phyloP scores from a whole-genome alignment of 768 basidiomycete species.

The Hygrocybe punicea region DNA sequence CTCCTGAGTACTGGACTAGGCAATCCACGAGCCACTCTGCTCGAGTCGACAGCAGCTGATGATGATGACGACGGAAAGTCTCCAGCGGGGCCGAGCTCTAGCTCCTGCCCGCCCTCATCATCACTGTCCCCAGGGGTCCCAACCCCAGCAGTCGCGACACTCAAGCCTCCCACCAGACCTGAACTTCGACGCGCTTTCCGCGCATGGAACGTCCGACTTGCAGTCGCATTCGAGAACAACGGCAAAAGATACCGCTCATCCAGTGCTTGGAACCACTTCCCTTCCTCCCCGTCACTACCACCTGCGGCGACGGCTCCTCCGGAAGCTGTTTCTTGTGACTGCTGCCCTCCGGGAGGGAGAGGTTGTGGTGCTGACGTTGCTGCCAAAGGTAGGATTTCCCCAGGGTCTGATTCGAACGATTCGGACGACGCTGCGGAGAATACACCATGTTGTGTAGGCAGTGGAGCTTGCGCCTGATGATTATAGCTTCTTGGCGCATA shows the following conservation, averaged over 20 bases:
- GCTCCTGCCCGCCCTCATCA: constrained; percentile 38
- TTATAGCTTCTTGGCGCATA: constrained; percentile 57
- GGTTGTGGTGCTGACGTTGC: constrained; percentile 36
- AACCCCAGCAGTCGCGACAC: constrained; percentile 23
- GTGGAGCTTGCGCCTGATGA: constrained; percentile 45
- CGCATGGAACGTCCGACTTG: constrained; percentile 82
- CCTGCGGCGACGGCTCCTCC: background rate
- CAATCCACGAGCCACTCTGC: constrained; percentile 59
- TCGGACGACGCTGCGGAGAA: constrained; percentile 75
- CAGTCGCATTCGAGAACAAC: constrained; percentile 88
- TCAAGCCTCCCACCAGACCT: constrained; percentile 21
- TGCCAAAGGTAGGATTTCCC: constrained; percentile 77
- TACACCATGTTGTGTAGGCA: constrained; percentile 27
- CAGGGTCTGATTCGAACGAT: constrained; percentile 66
- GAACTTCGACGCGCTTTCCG: constrained; percentile 57
- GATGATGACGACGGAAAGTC: constrained; percentile 1
- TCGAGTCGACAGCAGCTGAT: constrained; percentile 38
- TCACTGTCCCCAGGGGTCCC: constrained; percentile 39
- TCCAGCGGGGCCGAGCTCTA: constrained; percentile 39
- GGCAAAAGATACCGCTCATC: constrained; percentile 94
- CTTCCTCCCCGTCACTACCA: constrained; percentile 52
- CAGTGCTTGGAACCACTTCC: constrained; percentile 93
- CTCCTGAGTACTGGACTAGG: constrained; percentile 59
- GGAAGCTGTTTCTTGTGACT: background rate
- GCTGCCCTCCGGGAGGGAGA: constrained; percentile 19